Percentiles rank a stretch among this genome's conserved stretches.
These are phyloP conservation scores for Pestalotiopsis sp. DNA, from an alignment of 2,329 filamentous ascomycete genomes.

Conservation along the genomic window DNA sequence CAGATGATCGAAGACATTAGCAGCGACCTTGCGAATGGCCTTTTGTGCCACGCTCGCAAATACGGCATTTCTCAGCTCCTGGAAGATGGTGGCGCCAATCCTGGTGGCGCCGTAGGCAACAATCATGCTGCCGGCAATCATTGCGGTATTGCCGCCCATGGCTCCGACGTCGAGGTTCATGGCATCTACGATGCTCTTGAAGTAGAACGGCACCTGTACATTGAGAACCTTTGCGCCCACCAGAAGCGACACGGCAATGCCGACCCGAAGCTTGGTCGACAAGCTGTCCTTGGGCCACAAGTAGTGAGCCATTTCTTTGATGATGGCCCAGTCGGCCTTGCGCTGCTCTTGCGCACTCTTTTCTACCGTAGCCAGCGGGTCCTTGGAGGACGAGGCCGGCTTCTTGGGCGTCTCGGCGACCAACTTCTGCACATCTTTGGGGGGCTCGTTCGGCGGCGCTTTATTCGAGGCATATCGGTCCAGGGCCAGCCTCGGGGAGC, in stretches of 20 bases:
- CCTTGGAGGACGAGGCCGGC: conserved; percentile 30
- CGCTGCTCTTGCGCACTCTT: conserved; percentile 84
- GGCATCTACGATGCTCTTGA: conserved; percentile 95
- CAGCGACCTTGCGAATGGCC: conserved; percentile 86
- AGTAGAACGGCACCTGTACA: conserved; percentile 98
- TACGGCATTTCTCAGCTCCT: conserved; percentile 92
- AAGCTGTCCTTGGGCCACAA: conserved; percentile 91
- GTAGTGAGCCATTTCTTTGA: conserved; percentile 96
- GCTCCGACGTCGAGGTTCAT: conserved; percentile 96
- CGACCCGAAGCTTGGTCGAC: conserved; percentile 82
- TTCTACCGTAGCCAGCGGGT: conserved; percentile 66
- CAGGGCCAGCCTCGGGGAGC: conserved; percentile 21
- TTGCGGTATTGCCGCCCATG: conserved; percentile 84
- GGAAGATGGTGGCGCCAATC: conserved; percentile 86
- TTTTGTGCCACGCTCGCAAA: conserved; percentile 98
- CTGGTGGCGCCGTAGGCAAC: conserved; percentile 88
- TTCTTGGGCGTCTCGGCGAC: conserved; percentile 6
- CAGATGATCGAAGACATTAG: conserved; percentile 90
- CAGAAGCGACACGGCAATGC: conserved; percentile 79
- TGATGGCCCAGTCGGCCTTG: conserved; percentile 97
- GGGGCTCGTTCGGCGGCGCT: conserved; percentile 9
- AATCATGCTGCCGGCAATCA: conserved; percentile 90
- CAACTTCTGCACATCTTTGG: conserved; percentile 14
- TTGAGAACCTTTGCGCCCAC: conserved; percentile 93
- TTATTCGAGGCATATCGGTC: conserved; percentile 14